A percentile compares a stretch with the other conserved stretches of the same genome.
Evolutionary conservation across 2,329 filamentous ascomycete genomes (phyloP).

Genomic region (Clonostachys sp.): DNA sequence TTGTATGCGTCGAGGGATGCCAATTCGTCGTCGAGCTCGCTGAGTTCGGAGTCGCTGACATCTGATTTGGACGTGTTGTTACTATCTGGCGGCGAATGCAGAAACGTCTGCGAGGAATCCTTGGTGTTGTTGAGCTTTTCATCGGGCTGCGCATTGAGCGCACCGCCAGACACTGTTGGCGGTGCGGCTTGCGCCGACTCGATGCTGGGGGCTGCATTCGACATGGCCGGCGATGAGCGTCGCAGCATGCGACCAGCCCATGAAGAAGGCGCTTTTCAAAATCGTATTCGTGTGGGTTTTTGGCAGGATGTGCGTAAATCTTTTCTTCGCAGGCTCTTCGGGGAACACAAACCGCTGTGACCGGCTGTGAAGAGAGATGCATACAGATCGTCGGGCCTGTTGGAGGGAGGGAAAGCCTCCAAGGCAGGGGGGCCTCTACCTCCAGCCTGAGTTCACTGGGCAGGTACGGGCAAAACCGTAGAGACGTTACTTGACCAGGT

Average conservation of each 20-base stretch:
- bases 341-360: too few species aligned
- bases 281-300: neutral
- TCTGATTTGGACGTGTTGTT: constrained; percentile 57
- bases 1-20: constrained; percentile 25
- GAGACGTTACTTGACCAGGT: too few species aligned
- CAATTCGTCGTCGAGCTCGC: constrained; percentile 54
- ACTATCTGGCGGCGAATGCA: constrained; percentile 61
- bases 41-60: constrained; percentile 60
- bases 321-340: too few species aligned
- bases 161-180: constrained; percentile 6
- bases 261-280: neutral
- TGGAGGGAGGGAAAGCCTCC: neutral
- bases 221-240: constrained; percentile 40
- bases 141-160: constrained; percentile 14
- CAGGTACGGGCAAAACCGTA: too few species aligned
- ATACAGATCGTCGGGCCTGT: too few species aligned
- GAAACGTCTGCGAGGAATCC: constrained; percentile 31
- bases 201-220: constrained; percentile 46
- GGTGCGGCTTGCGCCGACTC: constrained; percentile 28
- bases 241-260: constrained; percentile 22
- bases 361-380: too few species aligned
- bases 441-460: neutral
- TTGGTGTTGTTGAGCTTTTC: constrained; percentile 20
- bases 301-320: neutral
- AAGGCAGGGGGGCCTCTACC: neutral